Base-by-base conservation (phyloP, 1,284 basidiomycete species). In the Puccinia coronata region DNA sequence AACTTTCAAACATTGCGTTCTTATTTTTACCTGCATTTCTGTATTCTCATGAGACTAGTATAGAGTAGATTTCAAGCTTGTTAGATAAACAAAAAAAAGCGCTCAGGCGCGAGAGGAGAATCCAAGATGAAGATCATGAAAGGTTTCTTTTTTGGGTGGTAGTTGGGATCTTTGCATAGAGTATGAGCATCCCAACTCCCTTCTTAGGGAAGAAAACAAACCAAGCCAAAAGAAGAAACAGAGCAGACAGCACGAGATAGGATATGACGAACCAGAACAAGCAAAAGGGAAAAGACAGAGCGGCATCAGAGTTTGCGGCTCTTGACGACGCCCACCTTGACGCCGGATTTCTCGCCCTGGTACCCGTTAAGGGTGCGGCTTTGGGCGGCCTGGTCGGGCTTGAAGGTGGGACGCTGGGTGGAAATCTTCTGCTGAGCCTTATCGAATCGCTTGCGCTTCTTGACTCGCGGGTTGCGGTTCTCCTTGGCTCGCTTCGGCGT, bases 391-490 rank as follows among this genome's bases (percentile, higher is more conserved):
- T 51, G 69, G 12, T 80, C 69, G 36, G 78, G 67, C 86, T 93
- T 95, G 90, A 91, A 97, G 36, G 95, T 90, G 28, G 94, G 91
- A 86, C 93, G 92, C 87, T 95, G 93, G 41, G 92, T 94, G 36
- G 91, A 88, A 25, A 97, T 88, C 87, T 92, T 94, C 88, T 93
- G 94, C 89, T 96, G 93, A 82, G 95, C 95, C 87, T 96, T 92
- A 85, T 95, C 95, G 89, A 92, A 98, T 85, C 91, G 92, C 86
- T 92, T 89, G 70, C 93, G 90, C 87, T 98, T 98, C 90, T 97
- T 98, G 87, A 98, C 95, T 84, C 95, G 91, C 43, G 95, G 95
- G 87, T 98, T 98, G 83, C 95, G 93, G 55, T 94, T 93, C 77
- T 87, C 85, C 87, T 97, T 97, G 72, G 92, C 88, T 75, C 95